Conservation (phyloP, 805 yeast species). For the Metschnikowia orientalis region DNA sequence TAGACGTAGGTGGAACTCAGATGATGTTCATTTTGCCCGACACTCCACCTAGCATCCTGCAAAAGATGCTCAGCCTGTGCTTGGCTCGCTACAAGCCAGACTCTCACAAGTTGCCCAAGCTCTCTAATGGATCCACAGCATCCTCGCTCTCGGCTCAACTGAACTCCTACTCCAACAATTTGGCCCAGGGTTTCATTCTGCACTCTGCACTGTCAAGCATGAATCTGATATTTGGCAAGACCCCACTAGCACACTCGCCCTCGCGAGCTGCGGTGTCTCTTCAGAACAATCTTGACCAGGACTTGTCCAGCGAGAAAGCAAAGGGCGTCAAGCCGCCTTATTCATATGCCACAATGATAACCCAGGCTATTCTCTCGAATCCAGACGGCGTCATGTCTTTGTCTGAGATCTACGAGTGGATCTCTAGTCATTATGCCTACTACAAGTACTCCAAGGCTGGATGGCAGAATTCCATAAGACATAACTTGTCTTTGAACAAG, state of each 20-base stretch:
- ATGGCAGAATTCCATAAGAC: constrained; percentile 98
- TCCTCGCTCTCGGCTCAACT: constrained; percentile 7
- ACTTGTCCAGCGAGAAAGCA: constrained; percentile 83
- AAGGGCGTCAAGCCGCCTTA: constrained; percentile 95
- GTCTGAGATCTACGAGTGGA: constrained; percentile 91
- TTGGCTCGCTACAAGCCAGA: constrained; percentile 29
- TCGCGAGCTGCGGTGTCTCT: constrained; percentile 39
- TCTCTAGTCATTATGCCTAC: constrained; percentile 80
- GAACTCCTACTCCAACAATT: background rate
- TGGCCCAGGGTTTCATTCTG: background rate
- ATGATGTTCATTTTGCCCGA: constrained; percentile 99
- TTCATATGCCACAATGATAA: constrained; percentile 96
- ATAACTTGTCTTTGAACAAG: constrained; percentile 87
- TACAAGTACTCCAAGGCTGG: constrained; percentile 91
- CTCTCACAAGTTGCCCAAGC: constrained; percentile 18
- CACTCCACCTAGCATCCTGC: constrained; percentile 65
- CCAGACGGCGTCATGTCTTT: constrained; percentile 83
- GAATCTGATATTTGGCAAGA: constrained; percentile 48
- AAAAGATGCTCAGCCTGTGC: constrained; percentile 39
- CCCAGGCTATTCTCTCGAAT: constrained; percentile 90
- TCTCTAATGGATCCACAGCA: no score
- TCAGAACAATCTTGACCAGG: constrained; percentile 49
- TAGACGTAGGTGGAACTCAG: constrained; percentile 96
- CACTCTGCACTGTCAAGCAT: constrained; percentile 29
- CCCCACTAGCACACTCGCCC: constrained; percentile 35